These are phyloP conservation scores for Cryphonectria japonica DNA, from an alignment of 2,329 filamentous ascomycete genomes.

Conservation along the genomic window DNA sequence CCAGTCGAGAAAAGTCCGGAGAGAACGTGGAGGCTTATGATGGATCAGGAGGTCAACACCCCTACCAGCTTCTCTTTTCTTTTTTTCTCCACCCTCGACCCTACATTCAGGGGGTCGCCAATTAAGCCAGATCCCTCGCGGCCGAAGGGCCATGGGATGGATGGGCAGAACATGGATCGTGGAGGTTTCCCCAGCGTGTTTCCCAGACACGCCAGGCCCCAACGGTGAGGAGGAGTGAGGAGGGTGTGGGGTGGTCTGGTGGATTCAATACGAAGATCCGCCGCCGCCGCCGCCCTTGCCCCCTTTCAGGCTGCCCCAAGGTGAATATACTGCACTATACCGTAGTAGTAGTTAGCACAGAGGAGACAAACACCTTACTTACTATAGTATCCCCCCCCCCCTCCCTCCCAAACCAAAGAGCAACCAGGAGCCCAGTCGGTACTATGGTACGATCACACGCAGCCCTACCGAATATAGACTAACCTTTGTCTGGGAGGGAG, in stretches of 20 bases:
- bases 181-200: not conserved
- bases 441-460: not conserved
- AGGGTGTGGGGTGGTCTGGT: slow-evolving; percentile 3
- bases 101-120: not conserved
- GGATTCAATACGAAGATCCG: slow-evolving; percentile 2
- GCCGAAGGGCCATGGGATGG: not conserved
- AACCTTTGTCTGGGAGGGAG: not conserved
- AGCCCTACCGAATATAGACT: not conserved
- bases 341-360: not conserved
- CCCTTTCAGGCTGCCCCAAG: not conserved
- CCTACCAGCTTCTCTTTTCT: not conserved
- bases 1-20: not conserved
- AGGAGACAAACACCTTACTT: not conserved
- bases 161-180: not conserved
- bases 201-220: slow-evolving; percentile 1
- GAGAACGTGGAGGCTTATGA: not conserved
- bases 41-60: not conserved
- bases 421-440: too few relatives aligned
- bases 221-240: not conserved
- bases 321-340: not conserved
- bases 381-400: too few relatives aligned
- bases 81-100: not conserved
- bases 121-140: slow-evolving; percentile 1
- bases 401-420: not conserved
- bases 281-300: not conserved